Base-by-base conservation (phyloP, 192 early-diverging fungal species). In the Funneliformis geosporum region DNA sequence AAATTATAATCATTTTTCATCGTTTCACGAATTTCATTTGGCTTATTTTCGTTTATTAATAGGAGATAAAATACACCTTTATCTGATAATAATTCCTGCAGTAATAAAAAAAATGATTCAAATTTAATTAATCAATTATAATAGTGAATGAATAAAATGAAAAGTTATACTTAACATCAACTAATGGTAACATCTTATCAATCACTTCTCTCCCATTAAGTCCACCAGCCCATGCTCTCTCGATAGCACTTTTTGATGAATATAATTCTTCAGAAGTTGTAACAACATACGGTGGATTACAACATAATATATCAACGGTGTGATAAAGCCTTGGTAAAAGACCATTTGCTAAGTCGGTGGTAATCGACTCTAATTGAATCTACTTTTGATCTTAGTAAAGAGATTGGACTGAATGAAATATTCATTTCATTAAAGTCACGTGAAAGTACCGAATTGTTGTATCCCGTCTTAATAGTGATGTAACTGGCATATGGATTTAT, bases 261-360 rank as follows among this genome's bases (percentile, higher is more conserved):
- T 90, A 91, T 1, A 97, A 90, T 65, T 99, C 97, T 21, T 90
- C 89, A 9, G 86, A 84, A 1, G 92, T 87, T 1, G 97, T 99
- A 1, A 96, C 91, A 8, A 95, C 97, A 80, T 99, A 99, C 0
- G 97, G 97, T 23, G 97, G 97, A 76, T 99, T 99, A 82, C 97
- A 98, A 42, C 94, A 79, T 8, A 98, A 85, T 1, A 99, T 78
- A 82, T 99, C 97, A 16, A 98, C 82, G 0, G 66, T 50, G 2
- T 88, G 78, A 16, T 71, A 25, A 7, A 95, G 79, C 50, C 93
- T 84, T 1, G 86, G 83, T 14, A 89, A 80, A 16, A 95, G 78
- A 5, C 83, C 86, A 44, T 84, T 81, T 0, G 86, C 82, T 71
- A 97, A 88, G 23, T 91, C 84, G 5, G 93, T 93, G 16, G 80